Base-by-base conservation (phyloP, 805 yeast species). In the Metschnikowia aberdeeniae region DNA sequence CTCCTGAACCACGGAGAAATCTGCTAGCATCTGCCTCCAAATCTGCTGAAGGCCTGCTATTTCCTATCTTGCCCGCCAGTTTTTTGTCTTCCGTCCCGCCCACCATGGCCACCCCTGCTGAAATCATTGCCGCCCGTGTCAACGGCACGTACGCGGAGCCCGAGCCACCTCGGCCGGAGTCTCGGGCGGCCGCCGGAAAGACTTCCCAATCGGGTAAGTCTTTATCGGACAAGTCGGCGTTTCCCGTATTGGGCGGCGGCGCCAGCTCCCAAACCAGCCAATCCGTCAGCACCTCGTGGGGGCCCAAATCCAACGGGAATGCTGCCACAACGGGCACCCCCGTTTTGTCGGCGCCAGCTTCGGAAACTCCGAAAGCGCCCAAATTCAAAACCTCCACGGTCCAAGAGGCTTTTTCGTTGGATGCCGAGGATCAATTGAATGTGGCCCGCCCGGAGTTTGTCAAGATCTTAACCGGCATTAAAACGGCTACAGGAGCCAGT, bases 331-430 rank as follows among this genome's bases (percentile, higher is more conserved):
- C 54, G 28, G 51, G 54, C 36, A 41, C 60, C 38, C 32, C 61
- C n/a, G 46, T 51, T 5, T 40, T 54, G 19, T 36, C 37, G 20
- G 28, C 47, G 4, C 36, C 47, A 6, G 30, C 49, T 5, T 32
- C 46, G 3, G 36, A 40, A 6, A 12, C 43, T 3, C 36, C 32
- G 17, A n/a, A 28, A 13, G 44, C 44, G 3, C 62, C 55, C 61
- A 74, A 50, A 34, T 51, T 68, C 53, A 69, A 69, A 53, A 75
- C 88, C 9, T 71, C 80, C 19, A 76, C 77, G 43, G 73, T 87
- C 46, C 92, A 89, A 62, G 89, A 86, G 57, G 86, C 89, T 6
- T 87, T 90, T 60, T 77, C 87, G 40, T 76, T 90, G 57, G 83
- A 79, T 56, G 76, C 78, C 45, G 82, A 80, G 43, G 83, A 84